Base-by-base conservation (phyloP, 2,329 filamentous ascomycete genomes). In the Ophiostoma triangulosporum region DNA sequence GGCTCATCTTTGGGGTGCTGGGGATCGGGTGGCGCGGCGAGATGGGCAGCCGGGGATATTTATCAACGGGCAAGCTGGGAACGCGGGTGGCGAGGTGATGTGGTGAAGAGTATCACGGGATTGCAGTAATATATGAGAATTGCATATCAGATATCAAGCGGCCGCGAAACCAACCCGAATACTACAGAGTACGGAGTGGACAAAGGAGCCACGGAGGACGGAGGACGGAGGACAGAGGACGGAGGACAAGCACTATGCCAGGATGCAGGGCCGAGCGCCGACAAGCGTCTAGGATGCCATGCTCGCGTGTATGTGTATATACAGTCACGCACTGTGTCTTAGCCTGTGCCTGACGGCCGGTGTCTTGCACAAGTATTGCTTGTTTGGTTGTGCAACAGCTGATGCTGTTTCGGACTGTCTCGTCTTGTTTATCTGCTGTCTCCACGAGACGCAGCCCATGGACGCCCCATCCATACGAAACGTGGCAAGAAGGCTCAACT, bases 1-100 rank as follows among this genome's bases (percentile, higher is more conserved):
- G 51, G 46, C 54, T 86, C 35, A 72, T 83, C 20, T 81, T 97
- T 64, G 91, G 90, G 5, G 82, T 93, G 58, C 68, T 97, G 60
- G 84, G 83, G 43, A 86, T 97, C 56, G 84, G 88, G 53, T 98
- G 93, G 93, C 77, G 87, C 58, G 85, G 86, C 35, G 80, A 86
- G 57, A 90, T 96, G 84, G 93, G 93, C 0, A 93, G 91, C 68
- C 78, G 80, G 61, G 93, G 93, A 0, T 90, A 82, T 61, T 71
- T 98, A 64, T 88, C 84, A 45, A 98, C 93, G 6, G 90, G 90
- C 9, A 91, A 85, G 74, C 70, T 95, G 58, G 78, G 79, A 12
- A 75, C 76, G 54, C 73, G 75, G 60, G 46, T 48, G 24, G 46
- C 29, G 8, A 48, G 46, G 29, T 48, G 26, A 17, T 12, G 29